These are phyloP conservation scores for Scheffersomyces coipomensis DNA, from an alignment of 805 yeast genomes.

Conservation along the genomic window DNA sequence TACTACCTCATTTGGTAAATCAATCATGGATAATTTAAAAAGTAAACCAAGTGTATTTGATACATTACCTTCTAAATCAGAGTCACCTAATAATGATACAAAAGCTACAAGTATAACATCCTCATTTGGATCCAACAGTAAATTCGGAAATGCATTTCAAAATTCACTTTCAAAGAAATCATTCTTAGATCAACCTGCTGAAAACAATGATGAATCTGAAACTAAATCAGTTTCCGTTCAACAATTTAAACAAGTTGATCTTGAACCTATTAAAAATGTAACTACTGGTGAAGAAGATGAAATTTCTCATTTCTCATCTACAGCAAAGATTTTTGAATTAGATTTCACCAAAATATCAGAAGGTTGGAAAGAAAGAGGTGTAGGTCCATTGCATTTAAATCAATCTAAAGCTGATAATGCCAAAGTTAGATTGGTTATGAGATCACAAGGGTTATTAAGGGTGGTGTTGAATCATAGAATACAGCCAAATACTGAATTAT, in stretches of 20 bases:
- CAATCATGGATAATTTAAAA: constrained; percentile 20
- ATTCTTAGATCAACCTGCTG: constrained; percentile 46
- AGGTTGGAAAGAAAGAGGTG: constrained; percentile 97
- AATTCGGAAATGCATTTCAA: constrained; percentile 56
- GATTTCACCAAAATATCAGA: constrained; percentile 61
- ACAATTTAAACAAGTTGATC: constrained; percentile 56
- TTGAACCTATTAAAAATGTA: constrained; percentile 52
- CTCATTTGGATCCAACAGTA: constrained; percentile 47
- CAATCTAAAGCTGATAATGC: constrained; percentile 31
- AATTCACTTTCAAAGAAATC: constrained; percentile 52
- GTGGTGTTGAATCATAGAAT: constrained; percentile 79
- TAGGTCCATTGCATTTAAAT: constrained; percentile 85
- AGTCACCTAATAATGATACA: constrained; percentile 2
- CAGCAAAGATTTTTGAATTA: constrained; percentile 76
- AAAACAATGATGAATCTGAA: constrained; percentile 12
- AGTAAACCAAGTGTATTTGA: constrained; percentile 26
- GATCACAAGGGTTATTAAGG: constrained; percentile 81
- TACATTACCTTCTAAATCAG: constrained; percentile 13
- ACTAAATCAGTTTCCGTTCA: constrained; percentile 16
- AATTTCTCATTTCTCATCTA: constrained; percentile 59
- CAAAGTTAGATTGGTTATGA: constrained; percentile 77
- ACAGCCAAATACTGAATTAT: constrained; percentile 56
- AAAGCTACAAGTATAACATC: constrained; percentile 4
- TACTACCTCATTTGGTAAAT: constrained; percentile 37
- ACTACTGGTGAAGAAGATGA: constrained; percentile 93